Percentiles rank a stretch among this genome's conserved stretches.
phyloP scores from a whole-genome alignment of 2,329 filamentous ascomycete genomes.

The Colletotrichum plurivorum region DNA sequence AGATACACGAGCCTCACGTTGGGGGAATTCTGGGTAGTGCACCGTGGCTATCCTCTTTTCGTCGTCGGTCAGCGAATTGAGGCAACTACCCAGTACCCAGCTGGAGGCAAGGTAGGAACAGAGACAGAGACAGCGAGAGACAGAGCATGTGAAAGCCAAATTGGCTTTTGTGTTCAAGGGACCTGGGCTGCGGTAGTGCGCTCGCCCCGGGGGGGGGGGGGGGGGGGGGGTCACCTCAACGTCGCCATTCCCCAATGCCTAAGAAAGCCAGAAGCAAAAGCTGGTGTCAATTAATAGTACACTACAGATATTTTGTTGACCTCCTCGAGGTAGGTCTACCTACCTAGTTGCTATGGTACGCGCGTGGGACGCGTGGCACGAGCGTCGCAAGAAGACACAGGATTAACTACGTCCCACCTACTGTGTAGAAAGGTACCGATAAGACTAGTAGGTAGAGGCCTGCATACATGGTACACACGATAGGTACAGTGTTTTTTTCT shows the following conservation, averaged over 20 bases:
- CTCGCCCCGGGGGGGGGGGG: not conserved
- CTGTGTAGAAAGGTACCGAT: too few relatives aligned
- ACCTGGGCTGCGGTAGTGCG: not conserved
- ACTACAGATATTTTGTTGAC: too few relatives aligned
- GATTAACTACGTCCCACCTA: too few relatives aligned
- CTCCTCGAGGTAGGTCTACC: too few relatives aligned
- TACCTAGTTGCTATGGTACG: too few relatives aligned
- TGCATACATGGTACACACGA: too few relatives aligned
- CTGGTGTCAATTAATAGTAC: not conserved
- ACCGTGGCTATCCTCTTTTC: slow-evolving; percentile 35
- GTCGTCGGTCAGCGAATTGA: slow-evolving; percentile 35
- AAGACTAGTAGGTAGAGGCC: not conserved
- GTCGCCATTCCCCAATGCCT: slow-evolving; percentile 6
- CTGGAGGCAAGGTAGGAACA: not conserved
- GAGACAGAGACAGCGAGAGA: slow-evolving; percentile 2
- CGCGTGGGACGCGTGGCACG: slow-evolving; percentile 27
- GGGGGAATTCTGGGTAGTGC: slow-evolving; percentile 24
- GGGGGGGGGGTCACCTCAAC: not conserved
- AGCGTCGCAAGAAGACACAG: slow-evolving; percentile 4
- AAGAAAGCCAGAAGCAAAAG: not conserved
- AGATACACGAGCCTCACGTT: slow-evolving; percentile 13
- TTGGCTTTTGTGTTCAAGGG: slow-evolving; percentile 19
- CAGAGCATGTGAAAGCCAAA: slow-evolving; percentile 37
- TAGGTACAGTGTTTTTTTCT: too few relatives aligned
- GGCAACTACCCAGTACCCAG: not conserved